phyloP scores from a whole-genome alignment of 2,329 filamentous ascomycete species.

The Ceratocystis colombiana region DNA sequence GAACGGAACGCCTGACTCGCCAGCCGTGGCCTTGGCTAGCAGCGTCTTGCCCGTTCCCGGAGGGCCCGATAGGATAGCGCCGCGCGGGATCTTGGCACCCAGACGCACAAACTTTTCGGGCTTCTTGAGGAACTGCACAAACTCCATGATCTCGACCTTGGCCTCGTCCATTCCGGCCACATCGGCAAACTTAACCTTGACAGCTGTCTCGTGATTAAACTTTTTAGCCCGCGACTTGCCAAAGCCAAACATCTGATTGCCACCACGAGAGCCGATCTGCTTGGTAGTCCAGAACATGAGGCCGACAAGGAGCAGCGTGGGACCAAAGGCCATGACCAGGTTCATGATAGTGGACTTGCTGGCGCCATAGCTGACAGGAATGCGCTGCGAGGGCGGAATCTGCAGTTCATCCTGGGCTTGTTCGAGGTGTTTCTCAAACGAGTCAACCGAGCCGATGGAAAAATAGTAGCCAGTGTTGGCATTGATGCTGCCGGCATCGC shows the following conservation, averaged over 20 bases:
- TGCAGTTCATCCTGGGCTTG: constrained; percentile 77
- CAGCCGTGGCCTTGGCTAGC: constrained; percentile 91
- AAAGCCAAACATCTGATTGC: constrained; percentile 85
- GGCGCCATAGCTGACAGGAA: constrained; percentile 78
- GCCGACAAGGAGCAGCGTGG: constrained; percentile 76
- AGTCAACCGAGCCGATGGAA: constrained; percentile 86
- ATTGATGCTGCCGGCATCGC: constrained; percentile 57
- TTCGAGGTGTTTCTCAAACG: constrained; percentile 81
- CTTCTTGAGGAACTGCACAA: constrained; percentile 92
- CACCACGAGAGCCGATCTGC: constrained; percentile 58
- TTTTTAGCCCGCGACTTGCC: constrained; percentile 91
- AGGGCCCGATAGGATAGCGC: constrained; percentile 92
- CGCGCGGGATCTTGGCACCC: constrained; percentile 93
- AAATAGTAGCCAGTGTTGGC: constrained; percentile 77
- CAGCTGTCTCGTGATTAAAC: constrained; percentile 92
- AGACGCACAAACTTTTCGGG: constrained; percentile 86
- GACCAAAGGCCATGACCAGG: constrained; percentile 67
- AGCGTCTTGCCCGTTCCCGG: constrained; percentile 97
- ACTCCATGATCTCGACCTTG: constrained; percentile 98
- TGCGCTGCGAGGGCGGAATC: constrained; percentile 78
- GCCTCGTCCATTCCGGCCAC: constrained; percentile 98
- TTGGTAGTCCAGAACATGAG: constrained; percentile 70
- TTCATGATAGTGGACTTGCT: constrained; percentile 59
- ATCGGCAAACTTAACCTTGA: constrained; percentile 95
- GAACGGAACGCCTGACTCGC: constrained; percentile 93